Evolutionary conservation across 352 stramenopile genomes (phyloP).

Genomic region (Pythium aristosporum): DNA sequence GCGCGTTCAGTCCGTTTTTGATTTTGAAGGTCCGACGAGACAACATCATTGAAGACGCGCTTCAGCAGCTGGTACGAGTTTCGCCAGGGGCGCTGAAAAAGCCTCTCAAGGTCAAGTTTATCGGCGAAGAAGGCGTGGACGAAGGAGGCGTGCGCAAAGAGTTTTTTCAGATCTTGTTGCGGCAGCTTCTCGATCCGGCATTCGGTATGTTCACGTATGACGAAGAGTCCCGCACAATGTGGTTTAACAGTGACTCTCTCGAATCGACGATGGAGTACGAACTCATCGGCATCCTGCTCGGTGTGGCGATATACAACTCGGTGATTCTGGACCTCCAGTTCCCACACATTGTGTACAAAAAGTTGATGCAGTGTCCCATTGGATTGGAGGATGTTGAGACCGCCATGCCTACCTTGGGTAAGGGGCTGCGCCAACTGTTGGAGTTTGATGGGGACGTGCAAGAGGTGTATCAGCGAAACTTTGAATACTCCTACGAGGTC

Average conservation of each 20-base stretch:
- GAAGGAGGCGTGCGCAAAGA: slow-evolving; percentile 82
- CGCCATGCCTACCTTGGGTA: slow-evolving; percentile 56
- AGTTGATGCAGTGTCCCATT: slow-evolving; percentile 57
- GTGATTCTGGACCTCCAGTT: slow-evolving; percentile 85
- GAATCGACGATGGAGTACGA: slow-evolving; percentile 85
- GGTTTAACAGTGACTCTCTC: slow-evolving; percentile 84
- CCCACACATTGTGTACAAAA: slow-evolving; percentile 82
- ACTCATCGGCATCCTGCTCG: slow-evolving; percentile 80
- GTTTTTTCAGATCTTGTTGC: slow-evolving; percentile 83
- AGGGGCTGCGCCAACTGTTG: slow-evolving; percentile 61
- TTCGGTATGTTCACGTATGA: slow-evolving; percentile 85
- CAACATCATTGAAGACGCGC: slow-evolving; percentile 71
- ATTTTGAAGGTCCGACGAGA: slow-evolving; percentile 66
- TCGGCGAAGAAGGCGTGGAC: slow-evolving; percentile 79
- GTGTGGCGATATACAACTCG: slow-evolving; percentile 83
- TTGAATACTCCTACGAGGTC: slow-evolving; percentile 81
- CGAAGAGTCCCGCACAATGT: slow-evolving; percentile 63
- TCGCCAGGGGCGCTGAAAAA: slow-evolving; percentile 73
- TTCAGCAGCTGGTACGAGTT: slow-evolving; percentile 68
- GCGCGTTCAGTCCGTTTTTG: slow-evolving; percentile 52
- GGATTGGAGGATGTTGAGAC: slow-evolving; percentile 59
- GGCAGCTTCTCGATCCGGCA: slow-evolving; percentile 66
- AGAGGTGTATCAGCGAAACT: slow-evolving; percentile 67
- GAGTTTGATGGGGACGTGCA: slow-evolving; percentile 72
- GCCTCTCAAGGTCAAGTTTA: slow-evolving; percentile 81